These are phyloP conservation scores for Calonectria hongkongensis DNA, from an alignment of 2,329 filamentous ascomycete species.

Conservation along the genomic window DNA sequence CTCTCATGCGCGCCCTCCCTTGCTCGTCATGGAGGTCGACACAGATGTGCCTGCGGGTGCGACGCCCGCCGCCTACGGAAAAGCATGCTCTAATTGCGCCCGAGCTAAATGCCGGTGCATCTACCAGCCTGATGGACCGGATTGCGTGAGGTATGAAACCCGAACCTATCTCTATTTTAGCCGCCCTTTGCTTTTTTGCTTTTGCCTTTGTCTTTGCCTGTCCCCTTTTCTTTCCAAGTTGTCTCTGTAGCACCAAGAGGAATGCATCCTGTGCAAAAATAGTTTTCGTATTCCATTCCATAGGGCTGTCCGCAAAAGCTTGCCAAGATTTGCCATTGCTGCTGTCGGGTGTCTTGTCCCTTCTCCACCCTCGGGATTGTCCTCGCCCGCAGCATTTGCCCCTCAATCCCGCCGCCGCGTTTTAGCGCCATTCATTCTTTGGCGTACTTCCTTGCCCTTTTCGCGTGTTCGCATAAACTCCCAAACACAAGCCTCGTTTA, in stretches of 20 bases:
- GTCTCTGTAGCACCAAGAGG: neutral
- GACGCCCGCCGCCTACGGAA: conserved; percentile 10
- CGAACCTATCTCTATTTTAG: neutral
- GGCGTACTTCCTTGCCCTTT: neutral
- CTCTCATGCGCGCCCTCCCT: neutral
- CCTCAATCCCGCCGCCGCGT: neutral
- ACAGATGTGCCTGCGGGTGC: neutral
- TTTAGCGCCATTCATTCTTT: neutral
- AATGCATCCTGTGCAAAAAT: neutral
- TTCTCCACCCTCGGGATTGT: neutral
- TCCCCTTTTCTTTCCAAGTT: neutral
- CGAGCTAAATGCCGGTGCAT: conserved; percentile 24
- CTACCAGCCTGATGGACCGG: conserved; percentile 10
- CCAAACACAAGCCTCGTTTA: neutral
- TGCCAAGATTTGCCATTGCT: neutral
- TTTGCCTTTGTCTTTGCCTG: too few relatives aligned
- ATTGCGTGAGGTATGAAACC: conserved; percentile 16
- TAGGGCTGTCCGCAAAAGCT: neutral
- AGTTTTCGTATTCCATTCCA: neutral
- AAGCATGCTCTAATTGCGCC: conserved; percentile 21
- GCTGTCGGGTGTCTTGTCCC: neutral
- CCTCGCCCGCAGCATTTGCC: neutral
- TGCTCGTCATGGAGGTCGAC: neutral
- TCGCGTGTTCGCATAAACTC: neutral
- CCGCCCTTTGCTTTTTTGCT: too few relatives aligned